Conservation (phyloP, 75 land plant genomes). For the Pinus albicaulis region DNA sequence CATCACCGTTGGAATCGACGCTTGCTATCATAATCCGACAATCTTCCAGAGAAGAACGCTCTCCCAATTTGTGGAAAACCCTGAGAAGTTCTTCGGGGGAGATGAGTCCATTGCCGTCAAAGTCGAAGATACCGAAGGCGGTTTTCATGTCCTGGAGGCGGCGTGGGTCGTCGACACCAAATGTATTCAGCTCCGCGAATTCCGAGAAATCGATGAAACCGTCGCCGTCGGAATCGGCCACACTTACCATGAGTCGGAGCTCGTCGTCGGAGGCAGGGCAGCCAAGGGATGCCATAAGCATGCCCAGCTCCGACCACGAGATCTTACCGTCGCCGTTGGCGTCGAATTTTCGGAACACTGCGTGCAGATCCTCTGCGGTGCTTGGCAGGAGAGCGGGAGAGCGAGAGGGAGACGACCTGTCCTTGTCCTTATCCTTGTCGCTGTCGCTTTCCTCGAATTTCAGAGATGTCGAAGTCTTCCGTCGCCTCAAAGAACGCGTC, state of each 20-base stretch:
- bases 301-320: constrained; percentile 25
- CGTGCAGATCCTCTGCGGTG: constrained; percentile 28
- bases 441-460: no score
- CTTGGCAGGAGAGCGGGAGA: not conserved
- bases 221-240: constrained; percentile 37
- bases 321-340: constrained; percentile 37
- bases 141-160: not conserved
- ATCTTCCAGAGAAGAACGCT: constrained; percentile 16
- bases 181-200: constrained; percentile 20
- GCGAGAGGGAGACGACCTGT: no score
- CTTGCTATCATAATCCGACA: constrained; percentile 27
- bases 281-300: constrained; percentile 23
- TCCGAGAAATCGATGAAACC: constrained; percentile 35
- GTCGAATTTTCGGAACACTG: constrained; percentile 28
- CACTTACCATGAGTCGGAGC: constrained; percentile 29
- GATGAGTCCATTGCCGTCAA: constrained; percentile 32
- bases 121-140: constrained; percentile 10
- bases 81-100: constrained; percentile 37
- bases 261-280: constrained; percentile 9
- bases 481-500: no score
- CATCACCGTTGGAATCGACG: constrained; percentile 27
- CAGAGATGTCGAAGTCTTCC: no score
- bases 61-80: constrained; percentile 30
- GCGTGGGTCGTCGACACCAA: not conserved
- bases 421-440: no score